These are phyloP conservation scores for Physcia stellaris DNA, from an alignment of 495 filamentous ascomycete species.

Conservation along the genomic window DNA sequence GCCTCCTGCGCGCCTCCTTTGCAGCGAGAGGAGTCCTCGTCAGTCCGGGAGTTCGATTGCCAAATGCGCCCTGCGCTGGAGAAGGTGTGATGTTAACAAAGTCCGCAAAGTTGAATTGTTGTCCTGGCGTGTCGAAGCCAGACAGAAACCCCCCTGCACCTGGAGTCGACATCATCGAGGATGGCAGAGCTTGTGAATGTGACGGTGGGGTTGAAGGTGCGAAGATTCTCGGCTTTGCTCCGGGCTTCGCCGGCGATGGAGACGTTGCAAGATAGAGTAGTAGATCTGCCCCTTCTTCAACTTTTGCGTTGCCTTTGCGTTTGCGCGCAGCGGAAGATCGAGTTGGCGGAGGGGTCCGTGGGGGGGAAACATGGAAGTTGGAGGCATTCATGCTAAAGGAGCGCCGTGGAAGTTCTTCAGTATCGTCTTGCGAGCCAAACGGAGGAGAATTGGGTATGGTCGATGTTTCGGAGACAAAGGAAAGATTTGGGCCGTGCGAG, in stretches of 20 bases:
- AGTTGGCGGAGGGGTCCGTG: conserved; percentile 65
- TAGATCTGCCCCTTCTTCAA: conserved; percentile 80
- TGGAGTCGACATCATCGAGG: conserved; percentile 82
- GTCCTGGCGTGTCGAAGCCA: conserved; percentile 43
- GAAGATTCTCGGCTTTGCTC: conserved; percentile 30
- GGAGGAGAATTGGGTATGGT: conserved; percentile 51
- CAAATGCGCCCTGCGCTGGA: conserved; percentile 76
- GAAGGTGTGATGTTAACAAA: conserved; percentile 92
- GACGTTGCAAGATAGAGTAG: conserved; percentile 87
- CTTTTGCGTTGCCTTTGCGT: conserved; percentile 30
- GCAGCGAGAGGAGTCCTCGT: conserved; percentile 46
- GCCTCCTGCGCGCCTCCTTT: conserved; percentile 41
- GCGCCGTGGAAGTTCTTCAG: conserved; percentile 60
- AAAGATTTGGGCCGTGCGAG: conserved; percentile 44
- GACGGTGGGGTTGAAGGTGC: conserved; percentile 82
- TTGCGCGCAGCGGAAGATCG: conserved; percentile 34
- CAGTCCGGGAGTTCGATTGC: conserved; percentile 40
- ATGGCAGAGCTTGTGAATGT: conserved; percentile 60
- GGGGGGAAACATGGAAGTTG: conserved; percentile 58
- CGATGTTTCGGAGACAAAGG: conserved; percentile 60
- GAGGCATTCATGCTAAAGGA: conserved; percentile 48
- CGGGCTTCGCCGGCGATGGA: conserved; percentile 60
- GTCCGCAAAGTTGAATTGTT: conserved; percentile 86
- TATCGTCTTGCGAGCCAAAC: conserved; percentile 68
- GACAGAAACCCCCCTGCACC: conserved; percentile 45